Base-by-base conservation (phyloP, 2,329 filamentous ascomycete species). In the Colletotrichum plurivorum region DNA sequence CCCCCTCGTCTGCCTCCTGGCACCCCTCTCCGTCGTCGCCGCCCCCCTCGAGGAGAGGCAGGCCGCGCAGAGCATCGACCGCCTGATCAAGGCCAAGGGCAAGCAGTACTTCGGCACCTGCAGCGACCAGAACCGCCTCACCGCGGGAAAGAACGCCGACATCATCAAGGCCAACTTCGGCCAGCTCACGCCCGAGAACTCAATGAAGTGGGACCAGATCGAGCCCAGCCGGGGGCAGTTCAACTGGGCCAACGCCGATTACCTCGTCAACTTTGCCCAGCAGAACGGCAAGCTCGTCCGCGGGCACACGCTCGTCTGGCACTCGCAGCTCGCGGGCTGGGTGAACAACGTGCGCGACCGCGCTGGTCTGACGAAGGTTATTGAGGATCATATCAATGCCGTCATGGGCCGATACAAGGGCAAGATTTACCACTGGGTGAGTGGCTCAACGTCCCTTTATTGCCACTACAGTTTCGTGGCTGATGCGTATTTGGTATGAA, bases 251-350 rank as follows among this genome's bases (percentile, higher is more conserved):
- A 79, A 78, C n/a, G 84, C 88, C 13, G 90, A 92, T 77, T 84
- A 84, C 75, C 83, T 91, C 9, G 88, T 91, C 68, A 78, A 88
- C 77, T 92, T 83, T 78, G 90, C 89, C 9, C 75, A 75, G 1
- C 72, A 76, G 56, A 90, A 92, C 77, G 83, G 84, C 76, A 87
- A 89, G 80, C 78, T 86, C 5, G 81, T 91, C 72, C 88, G 91
- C 70, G 90, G 90, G 7, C 90, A 93, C 79, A 92, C 89, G 1
- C 85, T 91, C 6, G 82, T 90, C 61, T 93, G 90, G 90, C 85
- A 92, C 81, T 85, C 82, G 45, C 87, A 89, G 78, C 81, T 89
- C 16, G 84, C 87, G 2, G 76, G 78, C 48, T 92, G 88, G 89
- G 91, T 93, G 59, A 83, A 78, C 63, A 79, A 82, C 39, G 87